Evolutionary conservation across 116 monocot genomes (phyloP), one percentile per base, ranked within the genome.

Genomic region (Zostera marina): DNA sequence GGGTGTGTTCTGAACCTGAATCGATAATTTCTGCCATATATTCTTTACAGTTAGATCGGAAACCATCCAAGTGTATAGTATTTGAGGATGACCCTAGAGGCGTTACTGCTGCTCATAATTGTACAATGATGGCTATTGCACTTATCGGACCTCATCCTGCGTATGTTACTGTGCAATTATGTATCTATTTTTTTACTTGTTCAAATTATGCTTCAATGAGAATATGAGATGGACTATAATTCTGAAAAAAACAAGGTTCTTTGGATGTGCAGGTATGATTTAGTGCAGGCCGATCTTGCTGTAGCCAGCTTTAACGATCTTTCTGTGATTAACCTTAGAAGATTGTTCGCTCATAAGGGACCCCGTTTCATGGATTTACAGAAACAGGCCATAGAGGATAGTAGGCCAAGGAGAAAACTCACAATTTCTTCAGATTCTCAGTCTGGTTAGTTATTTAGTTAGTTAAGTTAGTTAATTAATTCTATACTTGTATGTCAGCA

Each of bases 81-180:
- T 96, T 96, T 71, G 96, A 96, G 68, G 96, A 96, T 63, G 96
- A 96, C 72, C 89, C 85, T 16, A 85, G 89, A 72, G 96, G 85
- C 41, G 76, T 96, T 42, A 73, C 96, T 25, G 94, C 94, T 46
- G 89, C 89, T 47, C 96, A 96, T 63, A 96, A 96, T 61, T 96
- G 96, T 68, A 96, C 96, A 15, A 96, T 89, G 96, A 96, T 89
- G 96, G 96, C 85, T 11, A 74, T 96, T 13, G 94, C 82, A 58
- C 53, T 88, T 52, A 88, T 96, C 68, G 96, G 96, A 26, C 54
- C 78, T 42, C 96, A 96, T 70, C 88, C 75, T 32, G 96, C 96
- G 89, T 96, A 79, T 48, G 84, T 75, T 45, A 0, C 17, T 43
- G 8, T 47, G 12, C 17, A 5, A n/a, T 17, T 47, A 15, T 13